A percentile compares a stretch with the other conserved stretches of the same genome.
Evolutionary conservation across 768 basidiomycete genomes (phyloP).

Genomic region (Lentinus brumalis): DNA sequence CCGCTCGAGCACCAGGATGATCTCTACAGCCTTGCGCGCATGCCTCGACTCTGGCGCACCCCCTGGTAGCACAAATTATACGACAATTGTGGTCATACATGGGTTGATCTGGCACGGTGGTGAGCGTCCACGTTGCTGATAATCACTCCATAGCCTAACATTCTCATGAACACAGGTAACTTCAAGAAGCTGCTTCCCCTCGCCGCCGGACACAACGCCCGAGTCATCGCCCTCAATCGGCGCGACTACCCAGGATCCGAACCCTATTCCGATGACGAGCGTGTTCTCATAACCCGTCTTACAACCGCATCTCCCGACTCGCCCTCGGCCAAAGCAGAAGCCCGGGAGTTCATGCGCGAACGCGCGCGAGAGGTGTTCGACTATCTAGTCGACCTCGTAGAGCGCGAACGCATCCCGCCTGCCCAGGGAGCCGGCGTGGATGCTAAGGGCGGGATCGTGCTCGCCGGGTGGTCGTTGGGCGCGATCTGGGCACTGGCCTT

Average conservation of each 20-base stretch:
- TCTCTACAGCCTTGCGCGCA: too few relatives aligned
- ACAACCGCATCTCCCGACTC: background rate
- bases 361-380: background rate
- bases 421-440: background rate
- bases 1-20: too few relatives aligned
- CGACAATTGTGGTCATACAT: conserved; percentile 25
- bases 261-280: conserved; percentile 21
- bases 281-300: background rate
- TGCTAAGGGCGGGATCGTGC: background rate
- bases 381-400: background rate
- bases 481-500: background rate
- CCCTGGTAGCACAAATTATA: conserved; percentile 12
- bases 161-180: background rate
- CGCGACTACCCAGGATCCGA: conserved; percentile 32
- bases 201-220: conserved; percentile 21
- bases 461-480: conserved; percentile 15
- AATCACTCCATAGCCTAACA: too few relatives aligned
- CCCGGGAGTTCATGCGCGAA: background rate
- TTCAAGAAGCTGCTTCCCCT: conserved; percentile 12
- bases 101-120: conserved; percentile 23
- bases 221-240: conserved; percentile 26
- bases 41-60: conserved; percentile 24
- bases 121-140: background rate
- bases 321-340: background rate
- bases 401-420: background rate